phyloP scores from a whole-genome alignment of 495 filamentous ascomycete genomes.

The Corynascus novoguineensis region DNA sequence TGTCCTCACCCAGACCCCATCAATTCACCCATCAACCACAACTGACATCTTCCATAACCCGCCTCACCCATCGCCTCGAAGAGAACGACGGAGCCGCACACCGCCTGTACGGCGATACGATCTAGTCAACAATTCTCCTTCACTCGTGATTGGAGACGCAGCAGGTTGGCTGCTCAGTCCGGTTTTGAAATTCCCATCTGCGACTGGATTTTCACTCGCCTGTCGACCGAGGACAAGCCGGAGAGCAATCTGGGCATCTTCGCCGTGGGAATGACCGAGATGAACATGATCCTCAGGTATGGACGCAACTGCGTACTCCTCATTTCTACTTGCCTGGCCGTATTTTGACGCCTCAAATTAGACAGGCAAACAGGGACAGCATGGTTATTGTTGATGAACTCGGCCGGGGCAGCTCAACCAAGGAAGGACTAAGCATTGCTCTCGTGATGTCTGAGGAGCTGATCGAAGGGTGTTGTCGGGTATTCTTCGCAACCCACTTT shows the following conservation, averaged over 20 bases:
- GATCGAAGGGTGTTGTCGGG: conserved; percentile 64
- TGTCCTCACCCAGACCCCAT: no score
- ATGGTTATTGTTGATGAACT: conserved; percentile 90
- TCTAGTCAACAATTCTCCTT: no score
- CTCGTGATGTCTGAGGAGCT: conserved; percentile 81
- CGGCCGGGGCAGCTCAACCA: conserved; percentile 82
- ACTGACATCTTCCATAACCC: no score
- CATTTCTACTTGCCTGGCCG: background rate
- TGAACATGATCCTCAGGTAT: conserved; percentile 75
- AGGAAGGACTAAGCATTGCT: conserved; percentile 86
- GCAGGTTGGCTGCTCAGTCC: background rate
- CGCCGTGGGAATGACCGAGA: conserved; percentile 91
- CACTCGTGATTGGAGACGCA: no score
- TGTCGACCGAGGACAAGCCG: conserved; percentile 81
- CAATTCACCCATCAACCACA: no score
- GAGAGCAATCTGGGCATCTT: conserved; percentile 92
- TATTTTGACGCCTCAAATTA: conserved; percentile 16
- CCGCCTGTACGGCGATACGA: no score
- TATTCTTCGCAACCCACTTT: conserved; percentile 96
- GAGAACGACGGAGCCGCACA: no score
- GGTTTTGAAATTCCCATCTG: conserved; percentile 56
- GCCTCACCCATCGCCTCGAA: no score
- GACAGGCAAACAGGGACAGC: conserved; percentile 66
- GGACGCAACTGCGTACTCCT: background rate
- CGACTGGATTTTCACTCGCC: conserved; percentile 77